phyloP scores from a whole-genome alignment of 2,329 filamentous ascomycete species.

The Aspergillus ochraceus region DNA sequence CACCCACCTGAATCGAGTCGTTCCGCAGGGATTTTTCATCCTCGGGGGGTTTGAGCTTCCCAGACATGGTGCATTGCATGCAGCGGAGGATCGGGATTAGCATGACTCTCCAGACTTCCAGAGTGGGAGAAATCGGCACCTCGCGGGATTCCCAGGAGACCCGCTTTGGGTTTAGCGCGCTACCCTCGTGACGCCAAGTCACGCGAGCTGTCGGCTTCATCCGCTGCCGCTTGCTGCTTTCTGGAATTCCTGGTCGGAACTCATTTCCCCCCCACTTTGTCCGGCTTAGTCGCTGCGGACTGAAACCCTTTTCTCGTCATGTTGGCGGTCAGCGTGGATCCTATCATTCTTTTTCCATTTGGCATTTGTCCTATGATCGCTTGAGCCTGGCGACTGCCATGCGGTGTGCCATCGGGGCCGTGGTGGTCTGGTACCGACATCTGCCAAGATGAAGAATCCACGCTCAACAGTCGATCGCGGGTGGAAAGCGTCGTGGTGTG shows the following conservation, averaged over 20 bases:
- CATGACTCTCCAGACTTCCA: background rate
- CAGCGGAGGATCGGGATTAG: background rate
- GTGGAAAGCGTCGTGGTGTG: background rate
- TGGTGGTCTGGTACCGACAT: too few species aligned
- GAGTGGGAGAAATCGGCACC: background rate
- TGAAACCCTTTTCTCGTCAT: background rate
- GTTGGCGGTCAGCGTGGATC: too few species aligned
- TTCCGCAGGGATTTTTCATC: constrained; percentile 2
- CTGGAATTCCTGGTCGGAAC: background rate
- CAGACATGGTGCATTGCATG: background rate
- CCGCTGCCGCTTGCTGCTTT: background rate
- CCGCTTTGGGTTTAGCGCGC: background rate
- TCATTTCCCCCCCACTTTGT: background rate
- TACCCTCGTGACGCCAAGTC: background rate
- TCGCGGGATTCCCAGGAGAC: background rate
- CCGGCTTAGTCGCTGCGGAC: background rate
- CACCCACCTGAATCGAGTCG: constrained; percentile 3
- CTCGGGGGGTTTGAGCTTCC: background rate
- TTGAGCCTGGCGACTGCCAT: background rate
- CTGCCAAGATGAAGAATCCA: background rate
- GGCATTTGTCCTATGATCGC: too few species aligned
- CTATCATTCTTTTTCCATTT: too few species aligned
- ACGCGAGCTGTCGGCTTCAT: background rate
- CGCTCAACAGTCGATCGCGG: background rate
- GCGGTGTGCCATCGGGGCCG: background rate